Evolutionary conservation across 2,329 filamentous ascomycete species (phyloP).

Genomic region (Bimuria novae-zelandiae): DNA sequence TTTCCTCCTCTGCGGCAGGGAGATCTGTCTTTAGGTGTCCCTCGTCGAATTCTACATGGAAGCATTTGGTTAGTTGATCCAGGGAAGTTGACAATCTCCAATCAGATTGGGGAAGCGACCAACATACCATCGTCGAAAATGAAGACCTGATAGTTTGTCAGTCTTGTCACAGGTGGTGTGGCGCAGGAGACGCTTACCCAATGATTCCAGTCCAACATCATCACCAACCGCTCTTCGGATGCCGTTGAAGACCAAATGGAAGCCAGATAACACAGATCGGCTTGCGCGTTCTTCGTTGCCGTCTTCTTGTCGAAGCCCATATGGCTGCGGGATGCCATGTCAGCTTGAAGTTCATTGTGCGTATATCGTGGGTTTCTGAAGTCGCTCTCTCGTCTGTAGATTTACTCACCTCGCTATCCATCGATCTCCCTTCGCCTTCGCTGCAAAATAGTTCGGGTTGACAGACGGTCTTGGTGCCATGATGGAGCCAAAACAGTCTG

Average conservation of each 20-base stretch:
- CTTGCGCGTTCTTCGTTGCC: neutral
- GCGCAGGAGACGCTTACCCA: neutral
- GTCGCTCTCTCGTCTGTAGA: neutral
- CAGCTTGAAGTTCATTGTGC: too few species aligned
- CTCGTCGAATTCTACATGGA: constrained; percentile 2
- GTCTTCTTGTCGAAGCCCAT: neutral
- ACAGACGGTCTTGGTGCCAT: neutral
- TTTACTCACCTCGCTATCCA: neutral
- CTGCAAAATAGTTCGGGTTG: neutral
- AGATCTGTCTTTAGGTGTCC: neutral
- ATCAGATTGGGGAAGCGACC: neutral
- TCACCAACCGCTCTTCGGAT: neutral
- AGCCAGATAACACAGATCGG: neutral
- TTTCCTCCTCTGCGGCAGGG: neutral
- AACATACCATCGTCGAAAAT: constrained; percentile 4
- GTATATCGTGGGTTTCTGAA: neutral
- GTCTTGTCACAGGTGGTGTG: neutral
- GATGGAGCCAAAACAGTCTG: neutral
- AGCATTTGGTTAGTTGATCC: neutral
- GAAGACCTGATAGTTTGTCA: neutral
- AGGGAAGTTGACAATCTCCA: neutral
- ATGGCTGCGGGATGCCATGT: too few species aligned
- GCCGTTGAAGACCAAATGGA: constrained; percentile 4
- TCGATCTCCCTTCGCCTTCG: neutral
- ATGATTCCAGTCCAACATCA: constrained; percentile 6